Evolutionary conservation across 495 filamentous ascomycete genomes (phyloP), one percentile per base, ranked within the genome.

Genomic region (Annulohypoxylon nitens): DNA sequence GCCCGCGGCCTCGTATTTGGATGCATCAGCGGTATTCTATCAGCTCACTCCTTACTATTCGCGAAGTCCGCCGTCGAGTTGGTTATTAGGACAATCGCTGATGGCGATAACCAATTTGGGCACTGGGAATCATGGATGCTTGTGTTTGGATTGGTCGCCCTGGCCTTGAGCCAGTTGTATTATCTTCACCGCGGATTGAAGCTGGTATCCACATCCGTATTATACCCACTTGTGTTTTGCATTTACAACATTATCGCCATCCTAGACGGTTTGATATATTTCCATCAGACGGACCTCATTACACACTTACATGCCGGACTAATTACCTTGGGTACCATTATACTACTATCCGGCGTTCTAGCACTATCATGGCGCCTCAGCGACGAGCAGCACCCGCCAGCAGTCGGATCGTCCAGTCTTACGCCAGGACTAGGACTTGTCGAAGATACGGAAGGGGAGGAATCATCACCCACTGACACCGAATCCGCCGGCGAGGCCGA

Each of bases 171-270:
- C 34, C 96, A 99, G 81, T 86, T 99, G 14, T 99, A 97, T 82
- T 98, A 95, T 78, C 89, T 99, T 37, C 95, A 99, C 79, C 88
- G 92, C 18, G 96, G 96, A 59, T 85, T 99, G 66, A 97, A 97
- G 78, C 85, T 98, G 45, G 94, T 95, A 80, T 97, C 94, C 60
- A 98, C 96, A 16, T 97, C 93, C 81, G 90, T 99, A 58, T 88
- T 99, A 73, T 99, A 99, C 83, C 96, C 96, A 5, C 92, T 98
- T 75, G 94, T 98, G 39, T 99, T 99, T 82, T 99, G 96, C 88
- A 90, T 98, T 70, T 99, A 98, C 85, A 99, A 99, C 86, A 97
- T 99, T 74, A 95, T 97, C 71, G 97, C 96, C 67, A 99, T 98
- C 72, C 84, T 98, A 68, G 97, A 99, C 82, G 96, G 96, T 16